Conservation (phyloP, 495 filamentous ascomycete species). For the Daldinia vernicosa region DNA sequence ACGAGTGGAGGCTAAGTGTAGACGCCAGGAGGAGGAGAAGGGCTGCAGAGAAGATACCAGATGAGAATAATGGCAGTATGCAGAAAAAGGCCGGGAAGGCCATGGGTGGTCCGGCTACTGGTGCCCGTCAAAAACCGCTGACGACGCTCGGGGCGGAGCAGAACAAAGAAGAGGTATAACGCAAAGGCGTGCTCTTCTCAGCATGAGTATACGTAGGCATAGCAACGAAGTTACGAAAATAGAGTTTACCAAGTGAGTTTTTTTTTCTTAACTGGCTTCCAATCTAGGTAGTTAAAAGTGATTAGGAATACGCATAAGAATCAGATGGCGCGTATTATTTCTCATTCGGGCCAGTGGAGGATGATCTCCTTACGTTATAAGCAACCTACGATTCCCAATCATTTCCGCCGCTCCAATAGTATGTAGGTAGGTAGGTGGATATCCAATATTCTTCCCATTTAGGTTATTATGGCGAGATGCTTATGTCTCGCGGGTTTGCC, state of each 20-base stretch:
- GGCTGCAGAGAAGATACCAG: slow-evolving; percentile 33
- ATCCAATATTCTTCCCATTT: not conserved
- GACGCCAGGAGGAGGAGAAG: slow-evolving; percentile 53
- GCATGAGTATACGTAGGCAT: slow-evolving; percentile 26
- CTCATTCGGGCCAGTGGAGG: not conserved
- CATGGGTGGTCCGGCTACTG: slow-evolving; percentile 9
- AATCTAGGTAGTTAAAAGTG: slow-evolving; percentile 11
- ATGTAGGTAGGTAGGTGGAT: not conserved
- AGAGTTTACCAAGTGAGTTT: slow-evolving; percentile 22
- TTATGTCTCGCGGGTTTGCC: not conserved
- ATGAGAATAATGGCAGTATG: slow-evolving; percentile 24
- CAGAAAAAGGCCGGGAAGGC: slow-evolving; percentile 1
- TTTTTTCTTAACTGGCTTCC: not conserved
- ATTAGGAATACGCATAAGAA: slow-evolving; percentile 13
- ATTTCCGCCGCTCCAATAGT: not conserved
- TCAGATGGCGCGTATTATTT: slow-evolving; percentile 3
- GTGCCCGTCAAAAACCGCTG: slow-evolving; percentile 18
- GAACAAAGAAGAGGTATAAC: slow-evolving; percentile 39
- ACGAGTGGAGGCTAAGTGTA: slow-evolving; percentile 61
- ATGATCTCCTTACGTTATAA: not conserved
- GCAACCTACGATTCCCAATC: slow-evolving; percentile 3
- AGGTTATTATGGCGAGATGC: slow-evolving; percentile 6
- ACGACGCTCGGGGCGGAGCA: slow-evolving; percentile 29
- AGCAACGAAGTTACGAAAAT: slow-evolving; percentile 12
- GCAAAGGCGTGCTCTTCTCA: slow-evolving; percentile 12